Evolutionary conservation across 345 rosid genomes (phyloP).

Genomic region (Hypericum androsaemum): DNA sequence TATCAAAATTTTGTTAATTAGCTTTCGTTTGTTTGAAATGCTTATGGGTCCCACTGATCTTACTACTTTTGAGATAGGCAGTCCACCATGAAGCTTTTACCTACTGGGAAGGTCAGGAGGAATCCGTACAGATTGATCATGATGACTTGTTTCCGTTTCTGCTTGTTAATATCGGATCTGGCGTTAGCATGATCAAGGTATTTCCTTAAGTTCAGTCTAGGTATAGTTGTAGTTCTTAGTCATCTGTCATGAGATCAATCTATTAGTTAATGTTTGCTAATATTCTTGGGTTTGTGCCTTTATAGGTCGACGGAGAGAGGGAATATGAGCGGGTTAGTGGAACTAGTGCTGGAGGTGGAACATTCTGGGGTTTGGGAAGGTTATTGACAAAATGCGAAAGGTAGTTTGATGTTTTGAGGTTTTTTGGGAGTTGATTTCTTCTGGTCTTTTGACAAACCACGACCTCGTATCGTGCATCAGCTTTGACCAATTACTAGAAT

Average conservation of each 20-base stretch:
- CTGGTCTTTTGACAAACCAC: background rate
- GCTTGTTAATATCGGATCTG: conserved; percentile 88
- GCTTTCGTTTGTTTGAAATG: conserved; percentile 4
- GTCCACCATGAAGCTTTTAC: conserved; percentile 75
- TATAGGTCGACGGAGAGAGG: conserved; percentile 68
- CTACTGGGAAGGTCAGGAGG: conserved; percentile 53
- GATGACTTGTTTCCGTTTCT: conserved; percentile 76
- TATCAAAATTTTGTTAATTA: background rate
- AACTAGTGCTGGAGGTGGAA: conserved; percentile 86
- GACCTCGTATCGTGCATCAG: conserved; percentile 27
- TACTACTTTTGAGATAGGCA: conserved; percentile 40
- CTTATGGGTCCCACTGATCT: background rate
- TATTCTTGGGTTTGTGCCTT: conserved; percentile 1
- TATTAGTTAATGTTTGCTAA: conserved; percentile 9
- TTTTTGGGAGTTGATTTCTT: conserved; percentile 1
- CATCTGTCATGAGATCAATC: no score
- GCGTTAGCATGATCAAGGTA: conserved; percentile 96
- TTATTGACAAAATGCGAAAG: conserved; percentile 74
- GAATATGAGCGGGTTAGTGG: conserved; percentile 79
- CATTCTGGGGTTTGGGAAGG: conserved; percentile 80
- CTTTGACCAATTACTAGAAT: conserved; percentile 66
- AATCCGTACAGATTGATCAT: conserved; percentile 61
- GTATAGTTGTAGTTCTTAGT: no score
- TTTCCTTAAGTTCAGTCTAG: background rate
- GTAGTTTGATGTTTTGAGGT: conserved; percentile 23